Evolutionary conservation across 768 basidiomycete genomes (phyloP).

Genomic region (Calvatia gigantea): DNA sequence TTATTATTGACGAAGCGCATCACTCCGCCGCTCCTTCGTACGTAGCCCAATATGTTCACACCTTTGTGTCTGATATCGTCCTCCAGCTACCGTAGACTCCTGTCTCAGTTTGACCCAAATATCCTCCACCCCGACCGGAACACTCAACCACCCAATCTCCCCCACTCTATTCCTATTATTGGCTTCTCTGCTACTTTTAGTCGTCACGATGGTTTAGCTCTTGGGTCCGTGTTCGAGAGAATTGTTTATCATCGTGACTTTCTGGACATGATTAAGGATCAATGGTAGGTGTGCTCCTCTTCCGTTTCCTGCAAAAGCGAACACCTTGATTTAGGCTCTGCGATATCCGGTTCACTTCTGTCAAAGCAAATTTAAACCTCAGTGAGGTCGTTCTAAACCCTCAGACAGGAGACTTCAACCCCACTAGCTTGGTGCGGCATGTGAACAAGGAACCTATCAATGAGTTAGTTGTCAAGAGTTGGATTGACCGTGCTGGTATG

Average conservation of each 20-base stretch:
- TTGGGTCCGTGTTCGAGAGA: slow-evolving; percentile 83
- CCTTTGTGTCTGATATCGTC: background rate
- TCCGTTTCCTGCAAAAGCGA: background rate
- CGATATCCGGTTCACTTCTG: slow-evolving; percentile 80
- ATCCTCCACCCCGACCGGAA: slow-evolving; percentile 51
- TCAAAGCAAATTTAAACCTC: slow-evolving; percentile 72
- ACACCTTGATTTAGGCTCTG: slow-evolving; percentile 60
- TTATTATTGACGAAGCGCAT: slow-evolving; percentile 93
- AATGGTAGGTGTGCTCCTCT: slow-evolving; percentile 52
- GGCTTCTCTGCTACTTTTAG: slow-evolving; percentile 96
- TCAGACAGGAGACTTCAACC: slow-evolving; percentile 76
- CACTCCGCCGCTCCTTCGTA: slow-evolving; percentile 93
- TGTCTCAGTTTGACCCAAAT: slow-evolving; percentile 78
- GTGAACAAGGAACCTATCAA: slow-evolving; percentile 82
- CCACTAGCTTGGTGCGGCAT: slow-evolving; percentile 72
- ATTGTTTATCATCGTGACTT: slow-evolving; percentile 95
- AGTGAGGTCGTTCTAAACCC: slow-evolving; percentile 62
- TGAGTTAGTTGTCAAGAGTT: slow-evolving; percentile 72
- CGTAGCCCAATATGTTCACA: slow-evolving; percentile 19
- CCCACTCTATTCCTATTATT: slow-evolving; percentile 70
- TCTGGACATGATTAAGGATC: slow-evolving; percentile 87
- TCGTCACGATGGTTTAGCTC: slow-evolving; percentile 85
- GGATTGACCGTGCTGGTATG: slow-evolving; percentile 83
- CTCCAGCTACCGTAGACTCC: slow-evolving; percentile 70
- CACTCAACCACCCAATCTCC: slow-evolving; percentile 31